Conservation (phyloP, 2,329 filamentous ascomycete genomes). For the Bipolaris victoriae region DNA sequence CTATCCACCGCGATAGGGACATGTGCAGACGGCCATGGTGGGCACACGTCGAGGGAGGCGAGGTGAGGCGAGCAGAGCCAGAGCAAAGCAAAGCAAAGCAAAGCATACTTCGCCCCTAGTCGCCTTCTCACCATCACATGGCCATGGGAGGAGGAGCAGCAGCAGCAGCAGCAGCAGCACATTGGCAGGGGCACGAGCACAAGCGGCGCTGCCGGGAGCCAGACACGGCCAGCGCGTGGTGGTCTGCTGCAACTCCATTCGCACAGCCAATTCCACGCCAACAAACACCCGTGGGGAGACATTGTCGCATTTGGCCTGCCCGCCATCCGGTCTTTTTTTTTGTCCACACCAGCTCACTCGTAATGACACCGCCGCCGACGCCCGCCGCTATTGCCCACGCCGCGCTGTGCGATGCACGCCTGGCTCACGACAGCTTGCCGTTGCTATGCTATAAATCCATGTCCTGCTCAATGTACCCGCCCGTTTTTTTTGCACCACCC, state of each 20-base stretch:
- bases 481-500: neutral
- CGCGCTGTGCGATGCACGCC: neutral
- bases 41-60: neutral
- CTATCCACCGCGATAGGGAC: no score
- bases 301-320: constrained; percentile 20
- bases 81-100: neutral
- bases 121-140: constrained; percentile 21
- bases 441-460: constrained; percentile 5
- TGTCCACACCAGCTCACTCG: neutral
- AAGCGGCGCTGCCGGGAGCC: constrained; percentile 5
- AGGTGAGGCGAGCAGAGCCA: constrained; percentile 1
- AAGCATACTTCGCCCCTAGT: constrained; percentile 3
- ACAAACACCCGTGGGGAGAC: constrained; percentile 18
- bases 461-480: neutral
- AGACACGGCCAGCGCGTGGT: constrained; percentile 19
- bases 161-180: no score
- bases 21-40: neutral
- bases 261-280: constrained; percentile 19
- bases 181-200: neutral
- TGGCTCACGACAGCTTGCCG: neutral
- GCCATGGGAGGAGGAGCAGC: neutral
- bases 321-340: neutral
- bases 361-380: neutral
- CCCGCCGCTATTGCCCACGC: neutral
- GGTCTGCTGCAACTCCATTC: constrained; percentile 25